phyloP scores from a whole-genome alignment of 192 early-diverging fungal genomes.

The Coemansia sp. region DNA sequence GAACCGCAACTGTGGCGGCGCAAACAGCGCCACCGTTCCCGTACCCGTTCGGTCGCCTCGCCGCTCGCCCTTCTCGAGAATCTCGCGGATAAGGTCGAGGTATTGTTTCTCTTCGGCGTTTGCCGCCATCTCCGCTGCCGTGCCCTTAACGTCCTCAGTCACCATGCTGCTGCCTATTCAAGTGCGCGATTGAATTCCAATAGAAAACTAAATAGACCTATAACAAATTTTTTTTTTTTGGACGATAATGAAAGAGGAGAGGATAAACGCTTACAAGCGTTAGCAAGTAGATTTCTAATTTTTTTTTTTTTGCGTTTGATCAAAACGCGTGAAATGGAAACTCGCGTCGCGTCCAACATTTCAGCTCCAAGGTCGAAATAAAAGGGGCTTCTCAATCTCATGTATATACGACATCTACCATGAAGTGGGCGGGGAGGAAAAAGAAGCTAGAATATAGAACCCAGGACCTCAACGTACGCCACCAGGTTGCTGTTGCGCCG shows the following conservation, averaged over 20 bases:
- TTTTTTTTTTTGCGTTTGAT: neutral
- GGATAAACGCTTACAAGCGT: neutral
- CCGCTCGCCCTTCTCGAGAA: constrained; percentile 72
- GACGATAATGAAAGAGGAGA: neutral
- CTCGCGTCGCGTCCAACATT: neutral
- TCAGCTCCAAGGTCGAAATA: neutral
- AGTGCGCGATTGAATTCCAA: neutral
- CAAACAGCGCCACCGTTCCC: constrained; percentile 80
- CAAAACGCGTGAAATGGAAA: neutral
- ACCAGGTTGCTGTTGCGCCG: constrained; percentile 79
- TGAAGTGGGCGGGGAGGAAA: too few species aligned
- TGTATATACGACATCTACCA: too few species aligned
- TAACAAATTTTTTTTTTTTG: neutral
- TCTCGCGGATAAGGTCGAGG: constrained; percentile 69
- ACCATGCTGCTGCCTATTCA: constrained; percentile 11
- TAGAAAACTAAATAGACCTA: neutral
- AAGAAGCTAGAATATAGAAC: constrained; percentile 73
- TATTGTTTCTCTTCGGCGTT: constrained; percentile 85
- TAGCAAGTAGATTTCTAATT: too few species aligned
- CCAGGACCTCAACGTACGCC: constrained; percentile 91
- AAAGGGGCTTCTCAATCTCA: neutral
- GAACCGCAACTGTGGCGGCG: constrained; percentile 87
- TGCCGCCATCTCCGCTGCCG: neutral
- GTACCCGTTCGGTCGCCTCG: constrained; percentile 91
- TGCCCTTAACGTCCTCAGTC: neutral